Evolutionary conservation across 495 filamentous ascomycete genomes (phyloP).

Genomic region (Hapsidospora chrysogenum): DNA sequence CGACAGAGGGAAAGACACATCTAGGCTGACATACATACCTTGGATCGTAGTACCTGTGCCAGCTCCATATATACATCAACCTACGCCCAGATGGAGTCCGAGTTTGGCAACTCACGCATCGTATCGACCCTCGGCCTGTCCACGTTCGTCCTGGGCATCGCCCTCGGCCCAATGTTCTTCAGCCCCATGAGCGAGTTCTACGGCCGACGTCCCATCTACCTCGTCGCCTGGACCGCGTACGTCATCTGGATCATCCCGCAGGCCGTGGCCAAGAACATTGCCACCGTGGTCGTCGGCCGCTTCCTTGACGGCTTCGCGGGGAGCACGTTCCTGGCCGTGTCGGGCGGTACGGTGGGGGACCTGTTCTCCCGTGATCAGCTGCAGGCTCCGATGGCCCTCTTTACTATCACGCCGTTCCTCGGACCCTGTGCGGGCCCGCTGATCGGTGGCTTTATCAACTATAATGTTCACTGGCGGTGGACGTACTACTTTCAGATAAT

Average conservation of each 20-base stretch:
- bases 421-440: slow-evolving; percentile 46
- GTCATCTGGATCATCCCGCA: slow-evolving; percentile 78
- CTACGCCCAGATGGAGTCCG: slow-evolving; percentile 64
- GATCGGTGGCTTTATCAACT: slow-evolving; percentile 49
- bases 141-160: slow-evolving; percentile 61
- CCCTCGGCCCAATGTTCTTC: slow-evolving; percentile 55
- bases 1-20: background rate
- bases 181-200: slow-evolving; percentile 60
- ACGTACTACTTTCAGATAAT: slow-evolving; percentile 75
- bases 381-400: slow-evolving; percentile 43
- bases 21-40: slow-evolving; percentile 3
- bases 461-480: slow-evolving; percentile 71
- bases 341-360: slow-evolving; percentile 84
- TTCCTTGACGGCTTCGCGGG: slow-evolving; percentile 80
- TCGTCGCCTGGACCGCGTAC: slow-evolving; percentile 61
- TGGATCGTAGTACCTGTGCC: slow-evolving; percentile 50
- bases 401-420: slow-evolving; percentile 63
- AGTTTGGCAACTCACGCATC: slow-evolving; percentile 51
- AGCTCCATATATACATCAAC: slow-evolving; percentile 81
- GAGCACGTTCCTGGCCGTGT: slow-evolving; percentile 75
- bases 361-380: slow-evolving; percentile 65
- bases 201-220: slow-evolving; percentile 72
- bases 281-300: slow-evolving; percentile 65
- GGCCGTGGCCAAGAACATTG: slow-evolving; percentile 68
- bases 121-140: slow-evolving; percentile 70